Evolutionary conservation across 2,329 filamentous ascomycete genomes (phyloP).

Genomic region (Fusarium mangiferae): DNA sequence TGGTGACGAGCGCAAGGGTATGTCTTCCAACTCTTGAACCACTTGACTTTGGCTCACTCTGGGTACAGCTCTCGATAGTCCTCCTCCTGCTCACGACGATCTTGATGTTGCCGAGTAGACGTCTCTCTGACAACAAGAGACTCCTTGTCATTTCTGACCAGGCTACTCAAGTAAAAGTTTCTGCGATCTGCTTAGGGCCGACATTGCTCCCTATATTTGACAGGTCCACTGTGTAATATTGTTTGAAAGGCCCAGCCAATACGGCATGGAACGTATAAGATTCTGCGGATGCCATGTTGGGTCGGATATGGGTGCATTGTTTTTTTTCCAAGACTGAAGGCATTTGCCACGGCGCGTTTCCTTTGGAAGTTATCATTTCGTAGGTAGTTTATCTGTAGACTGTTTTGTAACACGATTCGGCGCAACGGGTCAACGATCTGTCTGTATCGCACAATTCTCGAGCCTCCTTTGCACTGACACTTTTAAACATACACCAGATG

Average conservation of each 20-base stretch:
- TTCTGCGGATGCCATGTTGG: conserved; percentile 25
- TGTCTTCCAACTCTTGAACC: conserved; percentile 29
- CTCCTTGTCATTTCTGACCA: conserved; percentile 18
- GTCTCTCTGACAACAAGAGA: conserved; percentile 1
- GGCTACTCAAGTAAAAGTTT: conserved; percentile 38
- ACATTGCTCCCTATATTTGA: conserved; percentile 38
- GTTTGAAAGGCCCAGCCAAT: conserved; percentile 35
- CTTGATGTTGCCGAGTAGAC: conserved; percentile 88
- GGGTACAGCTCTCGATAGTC: conserved; percentile 73
- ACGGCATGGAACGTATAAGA: conserved; percentile 40
- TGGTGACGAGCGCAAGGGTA: conserved; percentile 92
- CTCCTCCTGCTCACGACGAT: conserved; percentile 88
- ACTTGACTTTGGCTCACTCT: conserved; percentile 34
- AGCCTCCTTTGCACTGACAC: not conserved
- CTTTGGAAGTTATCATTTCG: conserved; percentile 43
- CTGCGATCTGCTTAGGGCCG: conserved; percentile 34
- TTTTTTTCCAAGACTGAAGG: conserved; percentile 41
- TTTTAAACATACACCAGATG: not conserved
- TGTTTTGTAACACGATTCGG: conserved; percentile 41
- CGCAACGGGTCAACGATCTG: conserved; percentile 35
- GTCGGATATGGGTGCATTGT: conserved; percentile 26
- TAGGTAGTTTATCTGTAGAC: conserved; percentile 43
- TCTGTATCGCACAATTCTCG: conserved; percentile 10
- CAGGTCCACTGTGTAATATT: conserved; percentile 38
- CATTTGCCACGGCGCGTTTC: conserved; percentile 38